Evolutionary conservation across 2,329 filamentous ascomycete species (phyloP).

Genomic region (Epichloe gansuensis): DNA sequence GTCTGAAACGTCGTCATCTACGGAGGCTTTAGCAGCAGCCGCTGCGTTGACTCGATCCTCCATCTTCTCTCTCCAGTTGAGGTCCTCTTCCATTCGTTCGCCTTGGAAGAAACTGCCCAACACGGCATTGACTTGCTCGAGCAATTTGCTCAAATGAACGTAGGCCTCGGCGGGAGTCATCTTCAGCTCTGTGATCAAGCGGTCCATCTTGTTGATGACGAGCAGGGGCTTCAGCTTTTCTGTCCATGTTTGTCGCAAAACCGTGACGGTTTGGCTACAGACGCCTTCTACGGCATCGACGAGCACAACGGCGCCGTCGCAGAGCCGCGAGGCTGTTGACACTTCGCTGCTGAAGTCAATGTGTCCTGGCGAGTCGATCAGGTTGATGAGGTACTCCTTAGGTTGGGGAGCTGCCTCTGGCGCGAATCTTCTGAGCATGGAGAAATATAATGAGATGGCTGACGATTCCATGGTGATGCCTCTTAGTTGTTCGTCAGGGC

Average conservation of each 20-base stretch:
- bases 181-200: constrained; percentile 83
- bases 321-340: constrained; percentile 84
- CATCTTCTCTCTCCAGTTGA: constrained; percentile 88
- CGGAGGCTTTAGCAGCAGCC: constrained; percentile 46
- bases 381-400: constrained; percentile 88
- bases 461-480: constrained; percentile 99
- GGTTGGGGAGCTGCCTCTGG: constrained; percentile 56
- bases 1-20: constrained; percentile 36
- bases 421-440: constrained; percentile 63
- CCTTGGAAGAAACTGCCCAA: constrained; percentile 96
- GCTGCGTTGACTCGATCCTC: constrained; percentile 71
- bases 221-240: constrained; percentile 91
- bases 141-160: constrained; percentile 70
- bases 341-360: constrained; percentile 99
- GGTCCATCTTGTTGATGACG: constrained; percentile 97
- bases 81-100: constrained; percentile 95
- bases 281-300: constrained; percentile 97
- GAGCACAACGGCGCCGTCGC: constrained; percentile 85
- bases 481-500: constrained; percentile 87
- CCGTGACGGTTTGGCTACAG: constrained; percentile 96
- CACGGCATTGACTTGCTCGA: constrained; percentile 95
- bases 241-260: constrained; percentile 85
- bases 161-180: constrained; percentile 88
- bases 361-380: constrained; percentile 95
- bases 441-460: constrained; percentile 92